Conservation (phyloP, 345 rosid genomes). For the Citrus unshiu region DNA sequence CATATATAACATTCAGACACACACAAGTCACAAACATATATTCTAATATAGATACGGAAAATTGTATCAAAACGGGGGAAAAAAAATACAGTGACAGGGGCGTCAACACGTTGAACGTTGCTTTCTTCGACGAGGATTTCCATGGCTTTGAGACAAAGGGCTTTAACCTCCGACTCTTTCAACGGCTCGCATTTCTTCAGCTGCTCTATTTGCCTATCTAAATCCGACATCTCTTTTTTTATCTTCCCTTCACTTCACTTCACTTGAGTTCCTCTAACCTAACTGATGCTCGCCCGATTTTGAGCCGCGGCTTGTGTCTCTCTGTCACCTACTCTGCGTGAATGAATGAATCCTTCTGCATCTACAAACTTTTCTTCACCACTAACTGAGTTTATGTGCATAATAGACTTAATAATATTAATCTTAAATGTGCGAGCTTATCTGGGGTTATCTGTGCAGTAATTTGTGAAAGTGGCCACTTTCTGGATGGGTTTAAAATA, state of each 20-base stretch:
- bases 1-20: not conserved
- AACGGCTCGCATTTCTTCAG: slow-evolving; percentile 93
- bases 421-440: too few relatives aligned
- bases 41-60: too few relatives aligned
- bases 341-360: not conserved
- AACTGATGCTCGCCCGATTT: not conserved
- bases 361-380: not conserved
- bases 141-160: slow-evolving; percentile 94
- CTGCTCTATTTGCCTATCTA: slow-evolving; percentile 93
- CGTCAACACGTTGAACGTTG: slow-evolving; percentile 95
- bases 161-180: slow-evolving; percentile 93
- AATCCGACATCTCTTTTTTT: slow-evolving; percentile 71
- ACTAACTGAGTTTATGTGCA: not conserved
- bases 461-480: not conserved
- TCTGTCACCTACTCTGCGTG: not conserved
- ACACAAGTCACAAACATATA: not conserved
- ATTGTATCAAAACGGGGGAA: not conserved
- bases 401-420: too few relatives aligned
- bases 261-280: not conserved
- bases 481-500: too few relatives aligned
- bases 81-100: slow-evolving; percentile 80
- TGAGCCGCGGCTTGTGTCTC: not conserved
- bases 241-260: not conserved
- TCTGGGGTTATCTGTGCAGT: accelerated
- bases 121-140: slow-evolving; percentile 97